Percentiles rank a stretch among this genome's conserved stretches.
These are phyloP conservation scores for Gillenia trifoliata DNA, from an alignment of 306 rosid genomes.

Conservation along the genomic window DNA sequence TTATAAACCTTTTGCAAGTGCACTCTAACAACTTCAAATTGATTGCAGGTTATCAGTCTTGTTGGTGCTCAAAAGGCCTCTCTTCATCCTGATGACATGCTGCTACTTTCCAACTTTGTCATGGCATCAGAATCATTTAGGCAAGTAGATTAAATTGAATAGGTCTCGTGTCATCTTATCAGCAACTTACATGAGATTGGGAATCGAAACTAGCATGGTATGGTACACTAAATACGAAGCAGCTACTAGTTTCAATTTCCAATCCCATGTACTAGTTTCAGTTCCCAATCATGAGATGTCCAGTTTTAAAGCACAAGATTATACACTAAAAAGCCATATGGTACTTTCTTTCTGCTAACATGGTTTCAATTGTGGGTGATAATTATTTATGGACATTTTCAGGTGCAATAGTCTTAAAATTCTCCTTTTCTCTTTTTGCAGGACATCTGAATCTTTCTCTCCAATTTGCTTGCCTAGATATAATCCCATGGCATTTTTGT, in stretches of 20 bases:
- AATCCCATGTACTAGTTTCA: background rate
- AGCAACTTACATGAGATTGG: background rate
- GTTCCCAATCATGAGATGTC: background rate
- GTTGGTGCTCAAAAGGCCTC: constrained; percentile 96
- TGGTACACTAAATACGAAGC: background rate
- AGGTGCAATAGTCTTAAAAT: constrained; percentile 6
- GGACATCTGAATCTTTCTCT: constrained; percentile 93
- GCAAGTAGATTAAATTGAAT: constrained; percentile 42
- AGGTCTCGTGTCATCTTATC: background rate
- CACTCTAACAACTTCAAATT: constrained; percentile 29
- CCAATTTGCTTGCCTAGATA: constrained; percentile 98
- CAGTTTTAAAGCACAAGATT: background rate
- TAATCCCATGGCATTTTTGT: constrained; percentile 85
- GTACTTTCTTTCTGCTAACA: background rate
- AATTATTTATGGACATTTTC: background rate
- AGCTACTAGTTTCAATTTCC: background rate
- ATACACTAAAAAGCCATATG: background rate
- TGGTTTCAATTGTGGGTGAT: background rate
- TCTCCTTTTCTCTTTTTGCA: constrained; percentile 40
- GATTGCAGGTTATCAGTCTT: constrained; percentile 80
- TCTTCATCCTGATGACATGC: constrained; percentile 94
- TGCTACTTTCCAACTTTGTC: constrained; percentile 76
- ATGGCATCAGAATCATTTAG: constrained; percentile 92
- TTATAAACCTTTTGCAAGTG: background rate
- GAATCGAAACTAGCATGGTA: background rate